Conservation (phyloP, 352 stramenopile species). For the Globisporangium spiculum region DNA sequence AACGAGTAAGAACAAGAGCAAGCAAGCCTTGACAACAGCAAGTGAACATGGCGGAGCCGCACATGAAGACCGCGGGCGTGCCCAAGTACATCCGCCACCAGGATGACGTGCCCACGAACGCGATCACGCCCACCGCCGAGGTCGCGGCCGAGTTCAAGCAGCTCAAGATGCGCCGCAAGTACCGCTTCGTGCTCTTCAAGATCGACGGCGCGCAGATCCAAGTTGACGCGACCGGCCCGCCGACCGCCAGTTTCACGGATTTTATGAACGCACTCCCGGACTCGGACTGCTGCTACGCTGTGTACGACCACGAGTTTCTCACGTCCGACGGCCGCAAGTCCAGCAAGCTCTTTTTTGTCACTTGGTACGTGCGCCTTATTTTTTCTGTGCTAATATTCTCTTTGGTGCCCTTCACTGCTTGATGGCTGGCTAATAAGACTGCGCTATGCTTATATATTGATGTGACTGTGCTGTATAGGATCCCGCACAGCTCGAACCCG, state of each 20-base stretch:
- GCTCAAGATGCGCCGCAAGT: conserved; percentile 88
- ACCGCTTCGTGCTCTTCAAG: conserved; percentile 81
- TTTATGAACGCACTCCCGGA: conserved; percentile 67
- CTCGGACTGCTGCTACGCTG: conserved; percentile 81
- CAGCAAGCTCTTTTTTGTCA: conserved; percentile 88
- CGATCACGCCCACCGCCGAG: conserved; percentile 62
- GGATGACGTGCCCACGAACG: conserved; percentile 64
- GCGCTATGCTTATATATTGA: neutral
- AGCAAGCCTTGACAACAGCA: neutral
- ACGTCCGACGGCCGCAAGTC: conserved; percentile 79
- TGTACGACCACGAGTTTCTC: conserved; percentile 85
- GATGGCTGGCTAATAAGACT: neutral
- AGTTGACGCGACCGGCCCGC: conserved; percentile 53
- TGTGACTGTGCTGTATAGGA: conserved; percentile 24
- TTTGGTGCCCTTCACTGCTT: neutral
- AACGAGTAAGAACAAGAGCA: neutral
- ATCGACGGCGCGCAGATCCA: conserved; percentile 75
- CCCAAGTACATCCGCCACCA: conserved; percentile 71
- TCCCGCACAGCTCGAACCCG: conserved; percentile 79
- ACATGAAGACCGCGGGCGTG: conserved; percentile 86
- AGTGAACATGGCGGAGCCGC: conserved; percentile 62
- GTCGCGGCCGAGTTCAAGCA: conserved; percentile 76
- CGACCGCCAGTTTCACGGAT: conserved; percentile 44
- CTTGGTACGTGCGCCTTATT: conserved; percentile 40
- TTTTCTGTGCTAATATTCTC: neutral